A percentile compares a stretch with the other conserved stretches of the same genome.
These are phyloP conservation scores for Remersonia thermophila DNA, from an alignment of 2,329 filamentous ascomycete species.

Conservation along the genomic window DNA sequence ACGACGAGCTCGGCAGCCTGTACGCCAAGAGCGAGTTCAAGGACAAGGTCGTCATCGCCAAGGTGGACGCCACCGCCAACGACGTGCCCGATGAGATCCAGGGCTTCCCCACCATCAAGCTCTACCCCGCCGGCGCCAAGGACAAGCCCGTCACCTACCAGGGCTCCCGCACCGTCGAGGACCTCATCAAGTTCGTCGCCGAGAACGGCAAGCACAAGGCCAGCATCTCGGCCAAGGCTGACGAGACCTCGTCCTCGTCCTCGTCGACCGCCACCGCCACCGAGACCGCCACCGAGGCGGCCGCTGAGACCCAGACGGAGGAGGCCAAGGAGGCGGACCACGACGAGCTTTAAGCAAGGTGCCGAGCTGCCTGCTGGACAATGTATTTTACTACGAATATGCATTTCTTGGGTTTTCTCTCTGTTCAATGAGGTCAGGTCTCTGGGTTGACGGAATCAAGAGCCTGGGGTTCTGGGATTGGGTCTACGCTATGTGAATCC, in stretches of 20 bases:
- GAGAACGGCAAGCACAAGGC: conserved; percentile 89
- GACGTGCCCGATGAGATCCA: conserved; percentile 94
- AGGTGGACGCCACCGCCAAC: conserved; percentile 93
- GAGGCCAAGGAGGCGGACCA: conserved; percentile 40
- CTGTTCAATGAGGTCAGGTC: conserved; percentile 12
- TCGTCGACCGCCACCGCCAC: conserved; percentile 32
- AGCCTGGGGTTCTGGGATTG: conserved; percentile 13
- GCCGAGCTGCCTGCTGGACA: too few relatives aligned
- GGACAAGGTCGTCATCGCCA: conserved; percentile 81
- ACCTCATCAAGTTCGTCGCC: conserved; percentile 82
- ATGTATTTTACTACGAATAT: neutral
- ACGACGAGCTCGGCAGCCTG: conserved; percentile 74
- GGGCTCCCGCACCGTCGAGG: conserved; percentile 79
- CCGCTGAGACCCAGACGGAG: conserved; percentile 30
- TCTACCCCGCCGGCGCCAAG: conserved; percentile 88
- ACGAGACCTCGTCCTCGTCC: conserved; percentile 40
- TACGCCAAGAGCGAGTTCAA: conserved; percentile 71
- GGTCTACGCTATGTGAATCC: conserved; percentile 14
- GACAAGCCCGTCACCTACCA: conserved; percentile 72
- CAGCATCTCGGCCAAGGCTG: conserved; percentile 46
- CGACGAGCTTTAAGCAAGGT: conserved; percentile 72
- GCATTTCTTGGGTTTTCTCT: neutral
- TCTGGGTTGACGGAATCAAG: conserved; percentile 7
- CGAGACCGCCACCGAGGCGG: conserved; percentile 12
- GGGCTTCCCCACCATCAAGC: conserved; percentile 98